phyloP scores from a whole-genome alignment of 345 rosid species.

The Triadica sebifera region DNA sequence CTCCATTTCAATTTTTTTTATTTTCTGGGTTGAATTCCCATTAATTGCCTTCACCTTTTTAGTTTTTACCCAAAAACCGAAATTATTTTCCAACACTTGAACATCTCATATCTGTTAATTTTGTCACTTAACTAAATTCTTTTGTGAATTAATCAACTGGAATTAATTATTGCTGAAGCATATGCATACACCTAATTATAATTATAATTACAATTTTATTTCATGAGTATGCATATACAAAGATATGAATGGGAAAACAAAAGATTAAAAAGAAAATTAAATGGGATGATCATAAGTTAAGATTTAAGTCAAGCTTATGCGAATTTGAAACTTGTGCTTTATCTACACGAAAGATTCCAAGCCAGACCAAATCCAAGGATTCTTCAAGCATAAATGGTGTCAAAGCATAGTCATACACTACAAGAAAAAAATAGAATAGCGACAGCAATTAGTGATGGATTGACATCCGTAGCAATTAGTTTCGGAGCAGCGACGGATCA shows the following conservation, averaged over 20 bases:
- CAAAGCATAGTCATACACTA: slow-evolving; percentile 22
- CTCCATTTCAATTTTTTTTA: too few species aligned
- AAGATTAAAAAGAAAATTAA: not conserved
- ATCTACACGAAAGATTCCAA: slow-evolving; percentile 40
- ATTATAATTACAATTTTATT: slow-evolving; percentile 1
- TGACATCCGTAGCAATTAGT: too few species aligned
- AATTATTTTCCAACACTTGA: too few species aligned
- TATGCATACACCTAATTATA: not conserved
- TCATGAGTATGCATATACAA: not conserved
- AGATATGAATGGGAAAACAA: not conserved
- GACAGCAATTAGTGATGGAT: too few species aligned
- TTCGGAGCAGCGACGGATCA: too few species aligned
- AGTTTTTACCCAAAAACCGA: too few species aligned
- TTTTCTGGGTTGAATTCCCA: not conserved
- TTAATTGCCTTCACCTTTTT: not conserved
- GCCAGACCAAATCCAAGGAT: slow-evolving; percentile 34
- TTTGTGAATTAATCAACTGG: not conserved
- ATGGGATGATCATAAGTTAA: slow-evolving; percentile 27
- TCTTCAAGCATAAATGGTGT: slow-evolving; percentile 27
- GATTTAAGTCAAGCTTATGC: slow-evolving; percentile 40
- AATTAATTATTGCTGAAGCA: not conserved
- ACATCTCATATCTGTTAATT: too few species aligned
- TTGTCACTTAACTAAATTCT: too few species aligned
- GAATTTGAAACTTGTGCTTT: slow-evolving; percentile 22
- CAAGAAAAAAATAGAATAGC: too few species aligned